Base-by-base conservation (phyloP, 495 filamentous ascomycete genomes). In the Lasiosphaeria hispida region DNA sequence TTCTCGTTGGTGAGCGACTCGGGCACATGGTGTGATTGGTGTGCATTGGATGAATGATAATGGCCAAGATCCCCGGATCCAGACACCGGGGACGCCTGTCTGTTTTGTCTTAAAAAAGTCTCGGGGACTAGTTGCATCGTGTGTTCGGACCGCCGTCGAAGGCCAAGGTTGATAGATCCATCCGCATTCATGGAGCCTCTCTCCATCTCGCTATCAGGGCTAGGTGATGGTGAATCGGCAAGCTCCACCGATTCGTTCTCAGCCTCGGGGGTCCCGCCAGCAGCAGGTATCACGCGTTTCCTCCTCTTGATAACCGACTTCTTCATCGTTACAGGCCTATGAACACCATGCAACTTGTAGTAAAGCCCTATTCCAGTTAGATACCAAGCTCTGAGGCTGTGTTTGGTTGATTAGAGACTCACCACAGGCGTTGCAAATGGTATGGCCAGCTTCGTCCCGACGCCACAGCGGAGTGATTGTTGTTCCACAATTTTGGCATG, bases 351-450 rank as follows among this genome's bases (percentile, higher is more conserved):
- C 1, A 98, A 85, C 70, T 97, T 98, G 72, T 96, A 90, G 68
- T 97, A 97, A n/a, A 97, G 76, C 34, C 92, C 92, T 97, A 30
- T 6, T 8, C 14, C 38, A 56, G 58, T 72, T 37, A 72, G 61
- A 38, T 37, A 3, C 11, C 17, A 15, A 7, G 11, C 47, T 34
- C 37, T 13, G 19, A 3, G 10, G 7, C 15, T 8, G 4, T n/a
- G 6, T 15, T 33, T 17, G 17, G 33, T 17, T 36, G 9, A 4
- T 11, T 8, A 40, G 10, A 8, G 60, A 80, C 90, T 66, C 82
- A 96, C 94, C 94, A 73, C 94, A 98, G 52, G 94, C 94, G 76
- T 98, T 98, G 77, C 94, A 98, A 59, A 98, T 97, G 4, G 92
- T 96, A 77, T 97, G 91, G 11, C 95, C 95, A 62, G 85, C 85